Evolutionary conservation across 805 yeast species (phyloP).

Genomic region (Candida maris): DNA sequence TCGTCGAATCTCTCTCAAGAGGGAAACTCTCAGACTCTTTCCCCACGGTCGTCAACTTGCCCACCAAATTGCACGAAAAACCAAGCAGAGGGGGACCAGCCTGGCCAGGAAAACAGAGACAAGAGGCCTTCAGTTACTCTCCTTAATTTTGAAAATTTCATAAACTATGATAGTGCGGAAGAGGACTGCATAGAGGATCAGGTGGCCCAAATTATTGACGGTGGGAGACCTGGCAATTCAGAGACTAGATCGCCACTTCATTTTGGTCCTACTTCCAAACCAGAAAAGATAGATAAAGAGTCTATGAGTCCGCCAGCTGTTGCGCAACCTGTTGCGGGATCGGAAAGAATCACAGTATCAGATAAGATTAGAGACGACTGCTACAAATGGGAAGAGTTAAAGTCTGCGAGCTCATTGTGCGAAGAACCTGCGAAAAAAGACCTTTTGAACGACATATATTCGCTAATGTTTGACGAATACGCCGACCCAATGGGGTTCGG

Average conservation of each 20-base stretch:
- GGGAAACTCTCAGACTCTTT: not conserved
- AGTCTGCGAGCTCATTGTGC: slow-evolving; percentile 2
- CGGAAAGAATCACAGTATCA: not conserved
- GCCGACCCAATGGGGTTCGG: slow-evolving; percentile 36
- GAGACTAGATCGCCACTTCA: not conserved
- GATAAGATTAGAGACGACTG: not conserved
- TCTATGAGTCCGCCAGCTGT: too few species aligned
- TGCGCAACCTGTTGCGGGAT: not conserved
- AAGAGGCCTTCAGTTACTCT: not conserved
- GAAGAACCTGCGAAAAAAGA: slow-evolving; percentile 23
- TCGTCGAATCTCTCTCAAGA: not conserved
- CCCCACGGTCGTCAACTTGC: not conserved
- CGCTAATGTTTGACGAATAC: slow-evolving; percentile 43
- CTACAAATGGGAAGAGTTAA: slow-evolving; percentile 1
- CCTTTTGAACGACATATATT: slow-evolving; percentile 40
- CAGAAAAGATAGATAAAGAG: too few species aligned
- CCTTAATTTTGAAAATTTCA: slow-evolving; percentile 1
- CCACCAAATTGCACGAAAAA: not conserved
- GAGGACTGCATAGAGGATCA: not conserved
- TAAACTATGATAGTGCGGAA: slow-evolving; percentile 1
- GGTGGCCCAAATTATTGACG: not conserved
- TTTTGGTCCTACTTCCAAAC: slow-evolving; percentile 2
- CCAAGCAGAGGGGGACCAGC: not conserved
- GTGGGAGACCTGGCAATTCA: not conserved
- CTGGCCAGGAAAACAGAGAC: not conserved